Base-by-base conservation (phyloP, 306 rosid genomes). In the Acmispon strigosus region DNA sequence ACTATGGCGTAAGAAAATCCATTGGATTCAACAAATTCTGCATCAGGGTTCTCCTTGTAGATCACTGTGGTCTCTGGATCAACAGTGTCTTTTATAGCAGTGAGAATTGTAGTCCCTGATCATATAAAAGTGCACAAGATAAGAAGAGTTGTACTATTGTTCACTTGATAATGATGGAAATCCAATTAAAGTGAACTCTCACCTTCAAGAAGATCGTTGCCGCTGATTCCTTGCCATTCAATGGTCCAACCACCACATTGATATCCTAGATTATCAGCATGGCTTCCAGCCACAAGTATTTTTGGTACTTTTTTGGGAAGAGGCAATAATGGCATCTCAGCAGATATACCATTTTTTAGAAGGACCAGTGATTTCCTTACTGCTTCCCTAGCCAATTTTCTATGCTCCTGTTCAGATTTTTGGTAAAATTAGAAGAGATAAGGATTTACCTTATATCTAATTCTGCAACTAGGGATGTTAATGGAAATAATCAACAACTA, bases 171-270 rank as follows among this genome's bases (percentile, higher is more conserved):
- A 27, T 52, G 44, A 52, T 14, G 19, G 48, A 56, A 15, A 61
- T 13, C 1, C 19, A 42, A 2, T 50, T 51, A 22, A 17, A 9
- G 14, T 39, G 6, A 19, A n/a, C 44, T 65, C 16, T 37, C 47
- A 76, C 85, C 82, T 66, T 29, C 27, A 45, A 78, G 66, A 73
- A 72, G 43, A 69, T 80, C 32, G 36, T 84, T 84, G 41, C 87
- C 87, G 45, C 80, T 84, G 42, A 80, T 7, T 47, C 87, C 87
- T 84, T 84, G 87, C 87, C 87, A 80, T 62, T 76, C 80, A 62
- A 84, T 57, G 60, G 87, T 84, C 87, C 87, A 84, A 49, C 87
- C 87, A 73, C 87, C 87, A 77, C 87, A 84, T 53, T 84, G 87
- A 69, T 84, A 84, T 44, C 87, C 87, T 10, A 84, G 78, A 73